A percentile compares a stretch with the other conserved stretches of the same genome.
These are phyloP conservation scores for Diaporthe sp. DNA, from an alignment of 2,329 filamentous ascomycete genomes.

Conservation along the genomic window DNA sequence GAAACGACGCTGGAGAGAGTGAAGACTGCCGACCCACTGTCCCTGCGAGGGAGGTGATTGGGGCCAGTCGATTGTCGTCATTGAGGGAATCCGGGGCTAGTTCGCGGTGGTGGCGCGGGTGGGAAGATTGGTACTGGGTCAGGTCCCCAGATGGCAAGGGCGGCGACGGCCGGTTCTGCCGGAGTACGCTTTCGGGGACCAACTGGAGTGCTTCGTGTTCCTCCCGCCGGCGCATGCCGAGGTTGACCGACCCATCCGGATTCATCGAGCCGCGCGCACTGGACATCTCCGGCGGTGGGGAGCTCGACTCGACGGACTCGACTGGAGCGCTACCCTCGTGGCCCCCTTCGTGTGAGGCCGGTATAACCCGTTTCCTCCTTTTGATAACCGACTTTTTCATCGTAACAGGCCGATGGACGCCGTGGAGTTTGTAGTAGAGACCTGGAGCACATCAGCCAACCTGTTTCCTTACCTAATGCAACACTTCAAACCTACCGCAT, in stretches of 20 bases:
- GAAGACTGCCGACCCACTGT: constrained; percentile 68
- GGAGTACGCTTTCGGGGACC: constrained; percentile 61
- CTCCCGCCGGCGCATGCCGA: constrained; percentile 68
- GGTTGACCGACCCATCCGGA: constrained; percentile 75
- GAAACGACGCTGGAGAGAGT: constrained; percentile 72
- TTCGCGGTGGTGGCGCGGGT: constrained; percentile 55
- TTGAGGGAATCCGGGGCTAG: constrained; percentile 58
- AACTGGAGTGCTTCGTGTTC: constrained; percentile 61
- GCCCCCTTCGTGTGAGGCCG: constrained; percentile 70
- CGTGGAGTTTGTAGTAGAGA: constrained; percentile 96
- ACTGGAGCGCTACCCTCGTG: constrained; percentile 58
- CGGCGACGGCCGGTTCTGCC: constrained; percentile 59
- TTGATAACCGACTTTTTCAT: constrained; percentile 99
- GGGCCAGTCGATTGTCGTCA: constrained; percentile 72
- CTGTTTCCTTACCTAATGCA: background rate
- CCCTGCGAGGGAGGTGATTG: constrained; percentile 63
- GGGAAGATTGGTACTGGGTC: constrained; percentile 65
- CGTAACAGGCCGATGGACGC: constrained; percentile 91
- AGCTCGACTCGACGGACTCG: constrained; percentile 63
- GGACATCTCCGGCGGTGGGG: constrained; percentile 49
- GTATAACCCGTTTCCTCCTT: constrained; percentile 92
- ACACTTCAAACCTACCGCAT: constrained; percentile 78
- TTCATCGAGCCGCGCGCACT: constrained; percentile 70
- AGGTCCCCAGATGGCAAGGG: constrained; percentile 62
- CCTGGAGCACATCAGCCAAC: constrained; percentile 65